Percentiles rank a stretch among this genome's conserved stretches.
Conservation (phyloP, 371 early-diverging fungal genomes). For the Mortierella sp. region DNA sequence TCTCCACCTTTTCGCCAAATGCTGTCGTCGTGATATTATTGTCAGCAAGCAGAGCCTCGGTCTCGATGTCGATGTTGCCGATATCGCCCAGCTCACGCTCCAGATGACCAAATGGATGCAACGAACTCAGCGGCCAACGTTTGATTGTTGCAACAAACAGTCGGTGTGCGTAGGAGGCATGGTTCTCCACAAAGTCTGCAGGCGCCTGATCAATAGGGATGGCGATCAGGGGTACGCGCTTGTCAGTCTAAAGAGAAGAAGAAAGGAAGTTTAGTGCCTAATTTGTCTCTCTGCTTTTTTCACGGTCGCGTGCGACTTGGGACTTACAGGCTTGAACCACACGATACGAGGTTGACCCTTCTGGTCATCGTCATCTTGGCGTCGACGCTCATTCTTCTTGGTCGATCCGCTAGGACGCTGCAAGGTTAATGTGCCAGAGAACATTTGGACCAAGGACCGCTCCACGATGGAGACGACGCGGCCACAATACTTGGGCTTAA, state of each 20-base stretch:
- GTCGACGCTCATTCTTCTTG: constrained; percentile 67
- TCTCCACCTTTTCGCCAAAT: constrained; percentile 74
- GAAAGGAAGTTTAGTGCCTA: not conserved
- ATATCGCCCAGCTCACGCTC: constrained; percentile 74
- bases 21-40: constrained; percentile 67
- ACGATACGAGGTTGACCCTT: constrained; percentile 67
- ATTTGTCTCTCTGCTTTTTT: no score
- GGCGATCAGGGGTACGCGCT: constrained; percentile 84
- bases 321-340: constrained; percentile 82
- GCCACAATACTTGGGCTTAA: constrained; percentile 74
- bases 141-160: constrained; percentile 75
- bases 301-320: not conserved
- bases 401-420: constrained; percentile 63
- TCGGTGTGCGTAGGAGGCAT: constrained; percentile 63
- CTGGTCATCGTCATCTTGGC: constrained; percentile 59
- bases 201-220: constrained; percentile 81
- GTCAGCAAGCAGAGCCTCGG: constrained; percentile 78
- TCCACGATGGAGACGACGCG: constrained; percentile 76
- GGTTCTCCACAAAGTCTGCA: constrained; percentile 73
- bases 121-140: constrained; percentile 78
- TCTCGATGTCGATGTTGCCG: constrained; percentile 76
- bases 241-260: constrained; percentile 62
- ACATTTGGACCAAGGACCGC: constrained; percentile 72
- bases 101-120: constrained; percentile 80
- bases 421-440: constrained; percentile 68